A percentile compares a stretch with the other conserved stretches of the same genome.
Evolutionary conservation across 2,329 filamentous ascomycete genomes (phyloP).

Genomic region (Verticillium klebahnii): DNA sequence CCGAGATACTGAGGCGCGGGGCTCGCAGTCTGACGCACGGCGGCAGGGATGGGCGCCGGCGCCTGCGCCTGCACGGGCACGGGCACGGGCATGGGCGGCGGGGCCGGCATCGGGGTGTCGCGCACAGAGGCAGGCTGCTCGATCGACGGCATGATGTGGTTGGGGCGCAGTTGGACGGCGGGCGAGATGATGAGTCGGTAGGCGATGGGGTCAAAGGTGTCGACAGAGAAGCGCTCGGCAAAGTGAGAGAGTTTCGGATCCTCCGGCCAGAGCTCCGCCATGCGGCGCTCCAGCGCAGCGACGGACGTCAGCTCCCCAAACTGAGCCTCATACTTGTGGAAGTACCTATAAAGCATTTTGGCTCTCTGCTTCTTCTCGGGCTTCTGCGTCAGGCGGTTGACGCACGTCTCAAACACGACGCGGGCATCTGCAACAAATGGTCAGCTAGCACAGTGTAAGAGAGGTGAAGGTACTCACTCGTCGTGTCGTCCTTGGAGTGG

Average conservation of each 20-base stretch:
- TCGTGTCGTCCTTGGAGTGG: slow-evolving; percentile 86
- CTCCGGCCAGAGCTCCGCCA: slow-evolving; percentile 89
- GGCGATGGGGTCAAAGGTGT: slow-evolving; percentile 75
- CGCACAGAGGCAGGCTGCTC: slow-evolving; percentile 43
- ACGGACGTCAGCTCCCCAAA: slow-evolving; percentile 93
- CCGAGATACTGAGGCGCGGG: slow-evolving; percentile 42
- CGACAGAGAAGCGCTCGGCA: slow-evolving; percentile 66
- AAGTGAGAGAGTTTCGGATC: slow-evolving; percentile 76
- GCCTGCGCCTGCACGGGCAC: neutral
- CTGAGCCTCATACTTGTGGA: slow-evolving; percentile 91
- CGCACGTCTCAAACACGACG: slow-evolving; percentile 92
- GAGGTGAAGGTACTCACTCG: slow-evolving; percentile 59
- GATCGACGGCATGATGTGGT: slow-evolving; percentile 44
- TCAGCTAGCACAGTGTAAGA: slow-evolving; percentile 11
- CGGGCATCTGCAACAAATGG: slow-evolving; percentile 64
- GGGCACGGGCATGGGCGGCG: slow-evolving; percentile 5
- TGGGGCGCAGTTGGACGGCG: slow-evolving; percentile 68
- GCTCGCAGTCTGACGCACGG: slow-evolving; percentile 27
- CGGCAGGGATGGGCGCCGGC: neutral
- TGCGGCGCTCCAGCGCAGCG: slow-evolving; percentile 82
- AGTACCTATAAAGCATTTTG: slow-evolving; percentile 82
- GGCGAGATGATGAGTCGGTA: slow-evolving; percentile 83
- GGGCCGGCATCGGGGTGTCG: slow-evolving; percentile 37
- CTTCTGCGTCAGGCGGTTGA: slow-evolving; percentile 75
- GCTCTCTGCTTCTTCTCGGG: slow-evolving; percentile 69